A percentile compares a stretch with the other conserved stretches of the same genome.
phyloP scores from a whole-genome alignment of 805 yeast species.

The Kazachstania viticola region DNA sequence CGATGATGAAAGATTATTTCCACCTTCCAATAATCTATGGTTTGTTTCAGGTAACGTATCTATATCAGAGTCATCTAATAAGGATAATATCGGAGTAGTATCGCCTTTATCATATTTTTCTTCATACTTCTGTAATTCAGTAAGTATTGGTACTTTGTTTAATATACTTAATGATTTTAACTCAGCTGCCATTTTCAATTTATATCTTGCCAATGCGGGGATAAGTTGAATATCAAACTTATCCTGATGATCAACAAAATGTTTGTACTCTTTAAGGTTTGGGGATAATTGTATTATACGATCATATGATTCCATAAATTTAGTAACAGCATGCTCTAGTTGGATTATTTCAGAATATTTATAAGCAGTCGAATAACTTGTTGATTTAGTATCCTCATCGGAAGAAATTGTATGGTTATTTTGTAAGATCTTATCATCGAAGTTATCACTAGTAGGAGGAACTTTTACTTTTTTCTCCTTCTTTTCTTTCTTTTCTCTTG shows the following conservation, averaged over 20 bases:
- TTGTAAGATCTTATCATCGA: no score
- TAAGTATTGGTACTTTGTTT: slow-evolving; percentile 41
- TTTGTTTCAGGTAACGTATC: slow-evolving; percentile 9
- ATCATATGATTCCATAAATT: slow-evolving; percentile 40
- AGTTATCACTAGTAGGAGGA: background rate
- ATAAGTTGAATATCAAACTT: slow-evolving; percentile 31
- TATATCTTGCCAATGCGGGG: slow-evolving; percentile 40
- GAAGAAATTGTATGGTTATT: no score
- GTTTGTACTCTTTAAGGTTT: slow-evolving; percentile 31
- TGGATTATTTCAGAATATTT: slow-evolving; percentile 20
- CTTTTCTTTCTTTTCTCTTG: slow-evolving; percentile 3
- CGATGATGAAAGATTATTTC: slow-evolving; percentile 3
- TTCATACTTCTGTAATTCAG: slow-evolving; percentile 39
- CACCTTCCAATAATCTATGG: slow-evolving; percentile 1
- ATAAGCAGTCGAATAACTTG: slow-evolving; percentile 1
- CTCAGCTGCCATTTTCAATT: slow-evolving; percentile 48
- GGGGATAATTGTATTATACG: slow-evolving; percentile 49
- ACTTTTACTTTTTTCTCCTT: background rate
- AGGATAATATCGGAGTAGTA: slow-evolving; percentile 12
- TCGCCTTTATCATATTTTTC: slow-evolving; percentile 8
- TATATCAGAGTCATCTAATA: slow-evolving; percentile 10
- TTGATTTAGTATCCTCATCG: no score
- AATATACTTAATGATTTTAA: slow-evolving; percentile 42
- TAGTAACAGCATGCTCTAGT: slow-evolving; percentile 42
- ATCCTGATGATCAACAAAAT: slow-evolving; percentile 25